Conservation (phyloP, 495 filamentous ascomycete genomes). For the Neurospora discreta region DNA sequence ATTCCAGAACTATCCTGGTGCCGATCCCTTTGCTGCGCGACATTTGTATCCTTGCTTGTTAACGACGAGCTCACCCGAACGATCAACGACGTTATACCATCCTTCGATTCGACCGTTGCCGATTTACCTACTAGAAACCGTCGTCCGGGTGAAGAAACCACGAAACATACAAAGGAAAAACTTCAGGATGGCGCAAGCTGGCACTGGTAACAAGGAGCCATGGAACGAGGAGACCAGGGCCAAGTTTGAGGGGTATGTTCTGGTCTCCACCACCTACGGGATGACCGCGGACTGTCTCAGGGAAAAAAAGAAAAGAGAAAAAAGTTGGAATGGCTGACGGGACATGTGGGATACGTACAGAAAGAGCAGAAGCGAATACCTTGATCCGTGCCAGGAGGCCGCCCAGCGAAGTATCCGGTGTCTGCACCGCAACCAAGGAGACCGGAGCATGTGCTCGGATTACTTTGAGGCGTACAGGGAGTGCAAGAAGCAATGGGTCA, state of each 20-base stretch:
- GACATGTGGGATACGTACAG: constrained; percentile 31
- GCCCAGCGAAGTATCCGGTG: constrained; percentile 76
- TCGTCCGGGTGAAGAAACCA: not conserved
- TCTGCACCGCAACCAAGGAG: constrained; percentile 73
- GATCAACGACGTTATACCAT: not conserved
- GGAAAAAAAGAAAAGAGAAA: not conserved
- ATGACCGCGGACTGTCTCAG: not conserved
- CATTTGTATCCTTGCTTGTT: not conserved
- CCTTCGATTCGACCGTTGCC: not conserved
- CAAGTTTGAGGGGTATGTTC: constrained; percentile 33
- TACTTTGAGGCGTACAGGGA: constrained; percentile 94
- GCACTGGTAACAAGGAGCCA: constrained; percentile 10
- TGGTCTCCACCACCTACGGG: too few species aligned
- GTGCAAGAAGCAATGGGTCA: constrained; percentile 58
- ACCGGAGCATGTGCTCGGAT: constrained; percentile 78
- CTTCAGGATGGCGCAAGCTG: not conserved
- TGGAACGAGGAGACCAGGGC: constrained; percentile 32
- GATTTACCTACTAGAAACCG: not conserved
- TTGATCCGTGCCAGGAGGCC: constrained; percentile 92
- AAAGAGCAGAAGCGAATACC: constrained; percentile 74
- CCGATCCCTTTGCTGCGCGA: not conserved
- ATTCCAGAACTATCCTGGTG: not conserved
- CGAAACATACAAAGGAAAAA: not conserved
- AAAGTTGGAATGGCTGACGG: not conserved
- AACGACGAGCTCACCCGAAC: not conserved